Conservation (phyloP, 2,329 filamentous ascomycete species). For the Hortaea werneckii region DNA sequence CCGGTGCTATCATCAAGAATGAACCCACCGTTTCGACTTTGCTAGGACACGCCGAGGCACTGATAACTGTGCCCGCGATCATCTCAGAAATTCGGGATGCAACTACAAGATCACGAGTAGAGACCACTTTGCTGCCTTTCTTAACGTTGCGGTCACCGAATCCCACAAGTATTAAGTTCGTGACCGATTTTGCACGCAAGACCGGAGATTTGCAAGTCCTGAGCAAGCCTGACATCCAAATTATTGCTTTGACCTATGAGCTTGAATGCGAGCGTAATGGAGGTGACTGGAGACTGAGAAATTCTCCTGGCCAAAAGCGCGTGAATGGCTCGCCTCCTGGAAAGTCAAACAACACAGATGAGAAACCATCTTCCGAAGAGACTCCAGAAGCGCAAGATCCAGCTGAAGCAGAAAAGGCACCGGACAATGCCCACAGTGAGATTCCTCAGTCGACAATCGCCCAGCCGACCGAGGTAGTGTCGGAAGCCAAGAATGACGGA, state of each 20-base stretch:
- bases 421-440: not conserved
- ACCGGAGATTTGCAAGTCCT: conserved; percentile 85
- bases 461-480: not conserved
- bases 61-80: conserved; percentile 78
- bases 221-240: conserved; percentile 78
- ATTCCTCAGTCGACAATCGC: not conserved
- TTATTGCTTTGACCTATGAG: conserved; percentile 86
- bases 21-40: conserved; percentile 76
- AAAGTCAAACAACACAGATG: conserved; percentile 14
- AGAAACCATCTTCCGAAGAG: not conserved
- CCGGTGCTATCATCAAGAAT: conserved; percentile 89
- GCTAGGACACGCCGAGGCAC: conserved; percentile 60
- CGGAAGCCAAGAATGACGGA: not conserved
- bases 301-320: conserved; percentile 65
- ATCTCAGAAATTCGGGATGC: conserved; percentile 80
- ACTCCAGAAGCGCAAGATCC: not conserved
- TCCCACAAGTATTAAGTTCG: conserved; percentile 66
- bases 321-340: conserved; percentile 59
- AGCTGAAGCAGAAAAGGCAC: not conserved
- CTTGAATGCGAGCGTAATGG: conserved; percentile 83
- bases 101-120: conserved; percentile 66
- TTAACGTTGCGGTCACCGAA: conserved; percentile 64
- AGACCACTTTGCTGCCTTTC: conserved; percentile 79
- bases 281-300: conserved; percentile 79
- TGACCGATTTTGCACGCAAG: conserved; percentile 74